These are phyloP conservation scores for Neofusicoccum umdonicola DNA, from an alignment of 2,329 filamentous ascomycete species.

Conservation along the genomic window DNA sequence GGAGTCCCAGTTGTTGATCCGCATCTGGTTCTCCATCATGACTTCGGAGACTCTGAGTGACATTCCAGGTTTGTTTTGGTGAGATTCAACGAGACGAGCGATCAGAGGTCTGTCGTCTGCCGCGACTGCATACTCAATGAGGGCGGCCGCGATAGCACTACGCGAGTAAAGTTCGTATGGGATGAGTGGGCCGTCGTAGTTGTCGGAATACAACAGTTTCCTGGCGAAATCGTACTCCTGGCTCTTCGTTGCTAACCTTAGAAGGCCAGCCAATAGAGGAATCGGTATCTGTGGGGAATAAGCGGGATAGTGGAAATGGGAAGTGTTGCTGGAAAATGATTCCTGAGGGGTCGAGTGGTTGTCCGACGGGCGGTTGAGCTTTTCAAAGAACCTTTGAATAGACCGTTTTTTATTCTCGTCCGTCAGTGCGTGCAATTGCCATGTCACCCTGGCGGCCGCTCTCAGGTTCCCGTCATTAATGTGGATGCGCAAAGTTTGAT, in stretches of 20 bases:
- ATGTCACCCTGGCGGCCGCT: slow-evolving; percentile 38
- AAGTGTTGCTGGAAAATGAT: slow-evolving; percentile 33
- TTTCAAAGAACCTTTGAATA: slow-evolving; percentile 42
- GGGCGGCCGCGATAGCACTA: slow-evolving; percentile 49
- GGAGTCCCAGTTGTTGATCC: slow-evolving; percentile 40
- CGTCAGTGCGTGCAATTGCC: slow-evolving; percentile 39
- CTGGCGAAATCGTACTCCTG: slow-evolving; percentile 50
- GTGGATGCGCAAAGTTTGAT: slow-evolving; percentile 41
- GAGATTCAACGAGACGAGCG: slow-evolving; percentile 21
- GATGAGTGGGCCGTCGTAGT: slow-evolving; percentile 56
- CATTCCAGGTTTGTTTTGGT: not conserved
- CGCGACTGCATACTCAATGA: slow-evolving; percentile 55
- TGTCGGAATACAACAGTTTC: slow-evolving; percentile 53
- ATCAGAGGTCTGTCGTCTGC: slow-evolving; percentile 44
- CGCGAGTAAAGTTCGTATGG: slow-evolving; percentile 44
- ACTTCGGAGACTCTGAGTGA: slow-evolving; percentile 31
- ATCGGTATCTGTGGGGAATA: slow-evolving; percentile 48
- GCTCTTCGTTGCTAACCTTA: slow-evolving; percentile 50
- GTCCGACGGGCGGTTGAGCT: slow-evolving; percentile 23
- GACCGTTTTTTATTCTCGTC: slow-evolving; percentile 45
- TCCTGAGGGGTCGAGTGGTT: slow-evolving; percentile 24
- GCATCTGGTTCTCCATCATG: slow-evolving; percentile 44
- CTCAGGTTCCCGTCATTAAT: slow-evolving; percentile 38
- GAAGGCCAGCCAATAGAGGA: slow-evolving; percentile 48
- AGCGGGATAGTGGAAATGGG: slow-evolving; percentile 34